These are phyloP conservation scores for Aspergillus fijiensis DNA, from an alignment of 2,329 filamentous ascomycete species.

Conservation along the genomic window DNA sequence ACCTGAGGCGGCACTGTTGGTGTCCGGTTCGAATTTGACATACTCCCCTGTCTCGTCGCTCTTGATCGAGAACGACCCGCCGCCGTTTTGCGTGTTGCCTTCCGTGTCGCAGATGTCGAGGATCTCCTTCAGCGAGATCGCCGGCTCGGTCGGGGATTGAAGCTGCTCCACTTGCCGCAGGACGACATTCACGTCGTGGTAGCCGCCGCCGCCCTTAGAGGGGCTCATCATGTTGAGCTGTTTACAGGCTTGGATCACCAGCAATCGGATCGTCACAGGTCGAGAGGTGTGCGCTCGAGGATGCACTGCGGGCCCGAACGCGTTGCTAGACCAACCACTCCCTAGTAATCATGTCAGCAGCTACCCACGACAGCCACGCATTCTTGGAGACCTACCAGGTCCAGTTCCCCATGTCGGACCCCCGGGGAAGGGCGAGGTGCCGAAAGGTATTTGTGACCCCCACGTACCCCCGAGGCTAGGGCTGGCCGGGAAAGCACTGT, in stretches of 20 bases:
- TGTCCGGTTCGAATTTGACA: slow-evolving; percentile 55
- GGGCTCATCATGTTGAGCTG: slow-evolving; percentile 49
- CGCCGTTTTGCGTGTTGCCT: slow-evolving; percentile 80
- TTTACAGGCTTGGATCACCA: slow-evolving; percentile 78
- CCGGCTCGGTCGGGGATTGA: slow-evolving; percentile 57
- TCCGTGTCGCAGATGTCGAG: slow-evolving; percentile 87
- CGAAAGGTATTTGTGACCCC: slow-evolving; percentile 40
- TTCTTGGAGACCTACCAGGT: slow-evolving; percentile 27
- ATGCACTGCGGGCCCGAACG: slow-evolving; percentile 51
- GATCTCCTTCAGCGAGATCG: slow-evolving; percentile 65
- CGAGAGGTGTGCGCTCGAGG: slow-evolving; percentile 59
- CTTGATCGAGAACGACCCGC: slow-evolving; percentile 77
- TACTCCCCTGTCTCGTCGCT: slow-evolving; percentile 48
- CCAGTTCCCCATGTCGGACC: slow-evolving; percentile 40
- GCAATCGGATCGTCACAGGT: slow-evolving; percentile 66
- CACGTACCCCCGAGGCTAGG: slow-evolving; percentile 35
- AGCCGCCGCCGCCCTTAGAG: slow-evolving; percentile 56
- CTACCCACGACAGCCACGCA: not conserved
- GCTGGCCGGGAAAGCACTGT: slow-evolving; percentile 34
- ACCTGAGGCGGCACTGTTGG: slow-evolving; percentile 44
- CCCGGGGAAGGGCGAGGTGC: slow-evolving; percentile 37
- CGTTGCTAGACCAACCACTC: slow-evolving; percentile 48
- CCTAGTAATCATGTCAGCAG: slow-evolving; percentile 32
- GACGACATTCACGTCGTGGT: slow-evolving; percentile 66
- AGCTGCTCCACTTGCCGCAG: slow-evolving; percentile 65